Conservation (phyloP, 306 rosid genomes). For the Chamaecrista fasciculata region DNA sequence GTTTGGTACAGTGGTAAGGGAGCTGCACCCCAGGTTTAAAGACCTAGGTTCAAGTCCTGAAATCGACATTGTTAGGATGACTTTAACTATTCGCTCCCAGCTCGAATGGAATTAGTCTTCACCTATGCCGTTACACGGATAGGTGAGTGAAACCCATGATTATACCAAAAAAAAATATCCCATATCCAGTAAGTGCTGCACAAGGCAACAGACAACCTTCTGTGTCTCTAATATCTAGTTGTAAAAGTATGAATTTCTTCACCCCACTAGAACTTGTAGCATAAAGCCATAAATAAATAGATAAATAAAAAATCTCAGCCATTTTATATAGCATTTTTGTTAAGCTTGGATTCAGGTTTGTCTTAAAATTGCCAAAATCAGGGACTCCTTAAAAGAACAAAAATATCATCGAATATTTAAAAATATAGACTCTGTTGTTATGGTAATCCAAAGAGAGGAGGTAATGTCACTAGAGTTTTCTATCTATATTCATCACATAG, state of each 20-base stretch:
- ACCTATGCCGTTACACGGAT: too few species aligned
- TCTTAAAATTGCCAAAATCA: background rate
- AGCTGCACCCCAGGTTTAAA: too few species aligned
- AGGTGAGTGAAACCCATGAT: too few species aligned
- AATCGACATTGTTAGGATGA: too few species aligned
- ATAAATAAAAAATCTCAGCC: too few species aligned
- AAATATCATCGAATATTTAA: background rate
- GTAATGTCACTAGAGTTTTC: background rate
- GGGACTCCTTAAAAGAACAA: too few species aligned
- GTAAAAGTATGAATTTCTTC: background rate
- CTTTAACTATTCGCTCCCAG: too few species aligned
- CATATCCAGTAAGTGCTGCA: conserved; percentile 8
- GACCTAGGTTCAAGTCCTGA: too few species aligned
- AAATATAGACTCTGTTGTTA: background rate
- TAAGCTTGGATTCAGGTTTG: background rate
- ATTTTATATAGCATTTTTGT: background rate
- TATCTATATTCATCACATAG: background rate
- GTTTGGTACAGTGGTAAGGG: too few species aligned
- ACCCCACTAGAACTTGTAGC: background rate
- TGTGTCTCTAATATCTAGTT: background rate
- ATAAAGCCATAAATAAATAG: too few species aligned
- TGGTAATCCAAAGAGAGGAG: background rate
- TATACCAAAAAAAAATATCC: background rate
- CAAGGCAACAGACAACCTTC: background rate
- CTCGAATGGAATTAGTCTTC: too few species aligned